A percentile compares a stretch with the other conserved stretches of the same genome.
These are phyloP conservation scores for Kluyveromyces nonfermentans DNA, from an alignment of 805 yeast species.

Conservation along the genomic window DNA sequence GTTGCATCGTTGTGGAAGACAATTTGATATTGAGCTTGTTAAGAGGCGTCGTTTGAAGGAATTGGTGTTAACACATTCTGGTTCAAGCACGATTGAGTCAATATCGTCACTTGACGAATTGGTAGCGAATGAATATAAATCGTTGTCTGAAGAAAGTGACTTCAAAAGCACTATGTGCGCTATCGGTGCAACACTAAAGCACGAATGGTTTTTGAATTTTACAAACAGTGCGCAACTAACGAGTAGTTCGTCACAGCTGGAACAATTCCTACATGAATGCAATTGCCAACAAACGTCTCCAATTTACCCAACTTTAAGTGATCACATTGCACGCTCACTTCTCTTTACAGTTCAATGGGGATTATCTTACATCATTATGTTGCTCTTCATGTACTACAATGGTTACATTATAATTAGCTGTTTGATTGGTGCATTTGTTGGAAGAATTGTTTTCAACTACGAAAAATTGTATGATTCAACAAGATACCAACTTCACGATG, in stretches of 20 bases:
- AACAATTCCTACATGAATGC: constrained; percentile 6
- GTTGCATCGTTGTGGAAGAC: constrained; percentile 46
- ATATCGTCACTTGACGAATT: constrained; percentile 6
- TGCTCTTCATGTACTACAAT: constrained; percentile 67
- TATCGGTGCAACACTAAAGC: constrained; percentile 24
- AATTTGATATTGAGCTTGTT: constrained; percentile 37
- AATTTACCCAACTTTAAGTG: constrained; percentile 35
- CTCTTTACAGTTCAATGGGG: constrained; percentile 55
- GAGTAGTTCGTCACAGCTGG: background rate
- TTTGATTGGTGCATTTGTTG: constrained; percentile 52
- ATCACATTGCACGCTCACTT: constrained; percentile 42
- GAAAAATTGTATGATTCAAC: constrained; percentile 31
- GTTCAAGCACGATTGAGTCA: background rate
- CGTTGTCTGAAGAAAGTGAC: constrained; percentile 4
- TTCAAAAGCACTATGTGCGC: constrained; percentile 11
- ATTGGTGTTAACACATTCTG: constrained; percentile 4
- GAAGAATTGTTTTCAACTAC: constrained; percentile 43
- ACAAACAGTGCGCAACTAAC: background rate
- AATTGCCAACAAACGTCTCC: constrained; percentile 9
- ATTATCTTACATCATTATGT: constrained; percentile 54
- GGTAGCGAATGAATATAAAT: constrained; percentile 5
- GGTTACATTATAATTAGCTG: constrained; percentile 59
- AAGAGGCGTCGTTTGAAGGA: constrained; percentile 16
- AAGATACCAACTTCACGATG: constrained; percentile 3
- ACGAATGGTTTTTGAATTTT: constrained; percentile 26